phyloP scores from a whole-genome alignment of 129 eudicot genomes.

The Rutidosis leptorrhynchoides region DNA sequence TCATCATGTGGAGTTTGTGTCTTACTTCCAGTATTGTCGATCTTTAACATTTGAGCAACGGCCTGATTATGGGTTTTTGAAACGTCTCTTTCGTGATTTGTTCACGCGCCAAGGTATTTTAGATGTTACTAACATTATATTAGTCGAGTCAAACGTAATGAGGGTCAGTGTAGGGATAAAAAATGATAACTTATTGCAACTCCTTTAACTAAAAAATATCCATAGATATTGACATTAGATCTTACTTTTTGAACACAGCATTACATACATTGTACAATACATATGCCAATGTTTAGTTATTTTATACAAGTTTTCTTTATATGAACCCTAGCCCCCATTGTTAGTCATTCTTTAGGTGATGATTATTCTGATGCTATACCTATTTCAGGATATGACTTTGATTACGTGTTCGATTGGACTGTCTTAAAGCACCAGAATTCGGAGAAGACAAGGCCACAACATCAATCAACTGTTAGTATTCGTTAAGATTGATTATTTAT shows the following conservation, averaged over 20 bases:
- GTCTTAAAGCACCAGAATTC: conserved; percentile 77
- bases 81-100: conserved; percentile 85
- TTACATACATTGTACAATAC: not conserved
- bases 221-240: not conserved
- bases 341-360: not conserved
- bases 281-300: not conserved
- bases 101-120: conserved; percentile 74
- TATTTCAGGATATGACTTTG: conserved; percentile 64
- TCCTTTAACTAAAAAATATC: not conserved
- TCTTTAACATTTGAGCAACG: conserved; percentile 88
- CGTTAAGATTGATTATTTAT: not conserved
- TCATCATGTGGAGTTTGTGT: conserved; percentile 84
- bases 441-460: conserved; percentile 44
- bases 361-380: conserved; percentile 7
- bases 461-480: conserved; percentile 45
- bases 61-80: conserved; percentile 93
- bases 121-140: not conserved
- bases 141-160: not conserved
- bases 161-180: not conserved
- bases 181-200: not conserved
- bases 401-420: conserved; percentile 89
- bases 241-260: too few relatives aligned
- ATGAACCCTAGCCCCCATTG: not conserved
- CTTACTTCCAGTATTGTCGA: conserved; percentile 87
- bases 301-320: not conserved